A percentile compares a stretch with the other conserved stretches of the same genome.
phyloP scores from a whole-genome alignment of 73 alveolate genomes.

The Paramecium primaurelia region DNA sequence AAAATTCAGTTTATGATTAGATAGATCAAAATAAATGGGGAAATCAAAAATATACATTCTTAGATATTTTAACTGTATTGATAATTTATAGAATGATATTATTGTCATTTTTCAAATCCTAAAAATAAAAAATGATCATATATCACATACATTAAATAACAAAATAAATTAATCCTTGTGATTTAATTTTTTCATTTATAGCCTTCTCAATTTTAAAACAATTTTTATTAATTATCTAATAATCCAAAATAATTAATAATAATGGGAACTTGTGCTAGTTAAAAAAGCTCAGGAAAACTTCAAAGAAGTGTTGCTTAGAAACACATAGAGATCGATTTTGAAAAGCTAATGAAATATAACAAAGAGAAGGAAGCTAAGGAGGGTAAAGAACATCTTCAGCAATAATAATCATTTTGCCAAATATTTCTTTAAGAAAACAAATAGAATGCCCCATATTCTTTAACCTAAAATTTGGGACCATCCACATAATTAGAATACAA shows the following conservation, averaged over 20 bases:
- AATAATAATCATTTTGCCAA: not conserved
- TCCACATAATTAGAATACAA: constrained; percentile 3
- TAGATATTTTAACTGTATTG: not conserved
- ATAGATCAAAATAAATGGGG: not conserved
- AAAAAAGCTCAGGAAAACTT: not conserved
- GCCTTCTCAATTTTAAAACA: not conserved
- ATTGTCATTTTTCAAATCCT: not conserved
- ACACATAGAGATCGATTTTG: not conserved
- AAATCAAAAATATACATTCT: not conserved
- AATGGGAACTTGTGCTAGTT: not conserved
- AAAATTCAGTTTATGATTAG: not conserved
- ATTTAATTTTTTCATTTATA: not conserved
- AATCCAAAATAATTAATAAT: not conserved
- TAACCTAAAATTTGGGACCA: not conserved
- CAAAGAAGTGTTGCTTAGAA: not conserved
- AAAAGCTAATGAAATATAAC: not conserved
- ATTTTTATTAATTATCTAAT: not conserved
- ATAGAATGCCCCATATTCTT: not conserved
- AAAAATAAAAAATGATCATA: not conserved
- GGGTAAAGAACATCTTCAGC: not conserved
- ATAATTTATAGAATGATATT: not conserved
- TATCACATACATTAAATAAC: not conserved
- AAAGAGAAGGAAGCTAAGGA: not conserved
- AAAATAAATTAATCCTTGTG: not conserved
- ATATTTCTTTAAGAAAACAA: not conserved